phyloP scores from a whole-genome alignment of 176 grass and related monocot species.

The Aegilops longissima region DNA sequence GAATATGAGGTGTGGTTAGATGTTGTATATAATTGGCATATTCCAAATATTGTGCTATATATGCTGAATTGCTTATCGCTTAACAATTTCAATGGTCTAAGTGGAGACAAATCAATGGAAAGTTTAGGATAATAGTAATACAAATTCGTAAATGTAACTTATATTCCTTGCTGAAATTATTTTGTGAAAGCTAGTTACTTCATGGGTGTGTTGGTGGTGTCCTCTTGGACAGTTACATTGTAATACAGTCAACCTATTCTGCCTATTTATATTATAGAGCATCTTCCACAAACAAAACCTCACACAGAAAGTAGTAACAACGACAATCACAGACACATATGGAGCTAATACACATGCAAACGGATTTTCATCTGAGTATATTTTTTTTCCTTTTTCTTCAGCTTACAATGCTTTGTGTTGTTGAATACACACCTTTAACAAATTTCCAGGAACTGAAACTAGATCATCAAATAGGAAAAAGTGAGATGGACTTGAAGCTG shows the following conservation, averaged over 20 bases:
- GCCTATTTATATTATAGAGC: not conserved
- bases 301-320: not conserved
- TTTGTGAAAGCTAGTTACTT: not conserved
- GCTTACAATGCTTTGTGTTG: not conserved
- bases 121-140: not conserved
- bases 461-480: conserved; percentile 54
- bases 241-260: not conserved
- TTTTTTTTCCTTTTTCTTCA: not conserved
- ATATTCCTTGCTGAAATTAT: not conserved
- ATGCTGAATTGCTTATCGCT: not conserved
- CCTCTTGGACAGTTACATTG: not conserved
- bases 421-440: not conserved
- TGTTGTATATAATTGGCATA: not conserved
- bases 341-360: not conserved
- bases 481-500: conserved; percentile 36
- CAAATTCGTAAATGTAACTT: not conserved
- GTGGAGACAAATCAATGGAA: not conserved
- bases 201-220: not conserved
- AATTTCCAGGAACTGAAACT: conserved; percentile 53
- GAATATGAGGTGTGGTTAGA: conserved; percentile 49
- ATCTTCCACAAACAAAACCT: conserved; percentile 11
- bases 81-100: not conserved
- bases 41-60: not conserved
- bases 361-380: not conserved
- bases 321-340: not conserved